phyloP scores from a whole-genome alignment of 2,329 filamentous ascomycete species.

The Xylaria sp. region DNA sequence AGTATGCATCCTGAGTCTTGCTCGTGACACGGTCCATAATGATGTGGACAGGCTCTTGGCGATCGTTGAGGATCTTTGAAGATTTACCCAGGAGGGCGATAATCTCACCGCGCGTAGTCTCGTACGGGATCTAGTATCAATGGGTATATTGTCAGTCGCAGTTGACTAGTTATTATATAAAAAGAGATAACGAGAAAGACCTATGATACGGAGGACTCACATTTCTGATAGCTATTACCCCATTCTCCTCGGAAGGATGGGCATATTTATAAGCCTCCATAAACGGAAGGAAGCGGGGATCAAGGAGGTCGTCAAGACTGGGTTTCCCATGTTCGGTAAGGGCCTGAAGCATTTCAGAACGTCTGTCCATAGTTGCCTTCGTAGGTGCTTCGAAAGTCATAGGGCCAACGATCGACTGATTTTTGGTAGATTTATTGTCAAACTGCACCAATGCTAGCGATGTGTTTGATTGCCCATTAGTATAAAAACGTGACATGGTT shows the following conservation, averaged over 20 bases:
- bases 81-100: slow-evolving; percentile 52
- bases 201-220: slow-evolving; percentile 44
- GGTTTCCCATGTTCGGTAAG: slow-evolving; percentile 18
- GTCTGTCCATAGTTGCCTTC: not conserved
- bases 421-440: not conserved
- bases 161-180: too few species aligned
- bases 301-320: slow-evolving; percentile 2
- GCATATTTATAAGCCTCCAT: not conserved
- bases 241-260: slow-evolving; percentile 29
- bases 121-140: slow-evolving; percentile 48
- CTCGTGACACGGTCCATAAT: slow-evolving; percentile 54
- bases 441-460: not conserved
- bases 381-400: slow-evolving; percentile 4
- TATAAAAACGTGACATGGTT: not conserved
- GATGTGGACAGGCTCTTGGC: slow-evolving; percentile 52
- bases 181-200: not conserved
- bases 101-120: slow-evolving; percentile 47
- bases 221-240: slow-evolving; percentile 57
- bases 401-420: not conserved
- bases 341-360: slow-evolving; percentile 18
- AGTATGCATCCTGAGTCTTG: slow-evolving; percentile 54
- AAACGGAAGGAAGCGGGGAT: slow-evolving; percentile 20
- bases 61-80: slow-evolving; percentile 48
- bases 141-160: slow-evolving; percentile 1
- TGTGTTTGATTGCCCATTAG: not conserved